phyloP scores from a whole-genome alignment of 306 rosid genomes.

The Quercus dentata region DNA sequence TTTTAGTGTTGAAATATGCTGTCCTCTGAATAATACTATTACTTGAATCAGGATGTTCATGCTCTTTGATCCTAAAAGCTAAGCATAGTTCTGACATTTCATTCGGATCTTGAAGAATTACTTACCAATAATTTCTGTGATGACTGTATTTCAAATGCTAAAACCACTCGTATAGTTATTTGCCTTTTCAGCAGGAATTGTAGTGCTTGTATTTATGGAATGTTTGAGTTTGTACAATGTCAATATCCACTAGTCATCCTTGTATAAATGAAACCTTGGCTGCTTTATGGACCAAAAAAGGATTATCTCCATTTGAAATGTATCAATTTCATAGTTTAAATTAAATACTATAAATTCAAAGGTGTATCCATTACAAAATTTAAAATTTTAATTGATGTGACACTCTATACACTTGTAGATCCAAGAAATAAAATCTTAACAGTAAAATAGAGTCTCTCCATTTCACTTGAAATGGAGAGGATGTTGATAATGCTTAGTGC shows the following conservation, averaged over 20 bases:
- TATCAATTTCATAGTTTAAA: too few species aligned
- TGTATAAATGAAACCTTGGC: neutral
- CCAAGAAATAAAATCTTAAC: too few species aligned
- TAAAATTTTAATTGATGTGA: too few species aligned
- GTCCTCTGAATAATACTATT: neutral
- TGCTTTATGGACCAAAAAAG: neutral
- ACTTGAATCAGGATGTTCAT: neutral
- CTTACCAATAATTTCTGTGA: neutral
- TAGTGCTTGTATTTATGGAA: neutral
- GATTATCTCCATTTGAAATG: too few species aligned
- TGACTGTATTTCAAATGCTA: neutral
- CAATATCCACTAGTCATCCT: neutral
- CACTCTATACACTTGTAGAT: too few species aligned
- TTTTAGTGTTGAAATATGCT: slow-evolving; percentile 2
- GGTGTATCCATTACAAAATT: too few species aligned
- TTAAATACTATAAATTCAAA: too few species aligned
- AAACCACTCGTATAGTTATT: neutral
- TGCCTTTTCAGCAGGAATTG: neutral
- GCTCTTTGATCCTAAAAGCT: neutral
- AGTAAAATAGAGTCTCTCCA: too few species aligned
- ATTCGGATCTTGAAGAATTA: neutral
- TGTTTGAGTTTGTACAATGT: neutral
- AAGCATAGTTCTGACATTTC: neutral
- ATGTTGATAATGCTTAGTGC: neutral
- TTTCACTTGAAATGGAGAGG: too few species aligned